Conservation (phyloP, 2,329 filamentous ascomycete species). For the Hymenoscyphus fructigenus region DNA sequence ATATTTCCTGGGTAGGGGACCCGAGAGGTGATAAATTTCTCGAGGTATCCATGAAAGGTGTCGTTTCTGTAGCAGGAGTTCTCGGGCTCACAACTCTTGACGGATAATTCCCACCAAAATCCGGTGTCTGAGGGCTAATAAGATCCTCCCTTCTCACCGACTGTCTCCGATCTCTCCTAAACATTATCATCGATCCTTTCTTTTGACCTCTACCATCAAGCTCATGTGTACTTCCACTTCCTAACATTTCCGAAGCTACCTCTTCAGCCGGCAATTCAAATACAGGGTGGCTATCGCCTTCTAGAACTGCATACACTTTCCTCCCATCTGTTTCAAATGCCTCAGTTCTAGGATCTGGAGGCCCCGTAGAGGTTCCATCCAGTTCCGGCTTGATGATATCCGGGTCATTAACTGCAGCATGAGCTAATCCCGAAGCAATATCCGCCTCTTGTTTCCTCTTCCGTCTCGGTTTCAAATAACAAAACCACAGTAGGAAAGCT, state of each 20-base stretch:
- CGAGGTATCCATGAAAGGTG: background rate
- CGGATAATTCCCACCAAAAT: background rate
- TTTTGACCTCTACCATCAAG: background rate
- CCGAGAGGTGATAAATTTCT: background rate
- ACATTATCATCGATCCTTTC: background rate
- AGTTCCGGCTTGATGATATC: conserved; percentile 12
- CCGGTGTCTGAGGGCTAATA: background rate
- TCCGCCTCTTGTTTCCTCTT: background rate
- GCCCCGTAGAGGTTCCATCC: background rate
- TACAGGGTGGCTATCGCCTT: conserved; percentile 6
- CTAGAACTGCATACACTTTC: background rate
- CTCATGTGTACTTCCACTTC: background rate
- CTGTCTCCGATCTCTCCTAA: background rate
- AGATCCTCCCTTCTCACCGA: background rate
- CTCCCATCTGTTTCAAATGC: conserved; percentile 3
- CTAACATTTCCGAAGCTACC: conserved; percentile 13
- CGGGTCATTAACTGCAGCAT: background rate
- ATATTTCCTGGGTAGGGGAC: background rate
- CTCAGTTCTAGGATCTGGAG: background rate
- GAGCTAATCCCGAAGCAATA: background rate
- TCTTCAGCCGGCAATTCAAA: conserved; percentile 14
- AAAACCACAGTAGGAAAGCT: conserved; percentile 4
- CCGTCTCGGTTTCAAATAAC: conserved; percentile 6
- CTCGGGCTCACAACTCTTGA: background rate
- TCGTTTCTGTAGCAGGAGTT: background rate